Conservation (phyloP, 2,329 filamentous ascomycete species). For the Arachnomyces sp. region DNA sequence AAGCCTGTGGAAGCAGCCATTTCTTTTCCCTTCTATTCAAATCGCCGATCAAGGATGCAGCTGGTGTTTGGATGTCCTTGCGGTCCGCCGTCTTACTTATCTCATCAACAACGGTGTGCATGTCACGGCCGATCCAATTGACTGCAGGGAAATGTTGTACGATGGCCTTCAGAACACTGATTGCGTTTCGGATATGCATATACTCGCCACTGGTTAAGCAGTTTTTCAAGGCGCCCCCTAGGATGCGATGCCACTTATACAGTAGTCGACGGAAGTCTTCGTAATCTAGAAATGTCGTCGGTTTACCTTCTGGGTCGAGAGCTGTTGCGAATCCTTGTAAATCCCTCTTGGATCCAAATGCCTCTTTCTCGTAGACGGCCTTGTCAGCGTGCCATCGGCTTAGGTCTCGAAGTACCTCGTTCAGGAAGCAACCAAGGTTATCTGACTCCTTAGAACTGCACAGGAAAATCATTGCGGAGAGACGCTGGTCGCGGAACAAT, state of each 20-base stretch:
- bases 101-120: constrained; percentile 34
- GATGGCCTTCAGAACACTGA: constrained; percentile 75
- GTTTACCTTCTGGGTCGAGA: constrained; percentile 62
- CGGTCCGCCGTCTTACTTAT: constrained; percentile 38
- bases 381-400: constrained; percentile 76
- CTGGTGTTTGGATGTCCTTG: constrained; percentile 43
- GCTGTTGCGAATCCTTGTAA: constrained; percentile 71
- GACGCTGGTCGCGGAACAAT: constrained; percentile 72
- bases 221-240: constrained; percentile 69
- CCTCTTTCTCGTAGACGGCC: constrained; percentile 70
- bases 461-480: constrained; percentile 76
- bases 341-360: constrained; percentile 56
- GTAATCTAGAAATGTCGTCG: constrained; percentile 66
- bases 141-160: constrained; percentile 78
- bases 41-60: constrained; percentile 42
- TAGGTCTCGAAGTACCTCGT: constrained; percentile 70
- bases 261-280: constrained; percentile 78
- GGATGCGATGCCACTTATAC: constrained; percentile 80
- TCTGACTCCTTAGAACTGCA: constrained; percentile 87
- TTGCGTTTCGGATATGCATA: constrained; percentile 96
- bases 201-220: constrained; percentile 80
- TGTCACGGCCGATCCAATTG: constrained; percentile 66
- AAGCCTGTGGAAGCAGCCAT: constrained; percentile 42
- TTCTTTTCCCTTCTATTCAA: constrained; percentile 41
- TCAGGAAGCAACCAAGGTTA: constrained; percentile 85